Base-by-base conservation (phyloP, 139 green algal genomes). In the Edaphochlamys debaryana region DNA sequence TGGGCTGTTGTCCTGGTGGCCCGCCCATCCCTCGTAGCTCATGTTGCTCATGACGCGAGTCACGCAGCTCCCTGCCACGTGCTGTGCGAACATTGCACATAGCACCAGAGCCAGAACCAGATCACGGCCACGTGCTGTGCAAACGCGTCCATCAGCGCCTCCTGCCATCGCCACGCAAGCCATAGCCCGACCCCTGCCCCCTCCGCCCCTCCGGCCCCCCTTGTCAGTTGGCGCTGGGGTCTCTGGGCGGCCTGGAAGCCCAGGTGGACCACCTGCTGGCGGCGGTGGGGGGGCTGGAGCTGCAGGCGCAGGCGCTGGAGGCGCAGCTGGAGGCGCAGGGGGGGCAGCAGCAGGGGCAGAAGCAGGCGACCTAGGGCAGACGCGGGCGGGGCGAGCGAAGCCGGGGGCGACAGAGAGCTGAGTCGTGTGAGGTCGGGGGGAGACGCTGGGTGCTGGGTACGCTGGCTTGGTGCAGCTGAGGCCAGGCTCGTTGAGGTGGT, bases 191-290 rank as follows among this genome's bases (percentile, higher is more conserved):
- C 4, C 7, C 29, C 30, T 37, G 30, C 60, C 30, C 30, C 13
- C 60, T 11, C n/a, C 11, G 1, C 60, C 30, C 40, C 25, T 4
- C 8, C 19, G 34, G 40, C 13, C 69, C 17, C 27, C 3, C 30
- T 19, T 15, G 15, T n/a, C 77, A 83, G 77, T 42, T 45, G 1
- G 77, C 77, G 22, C 63, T 83, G 34, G 45, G 34, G 42, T 58
- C 34, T 1, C 77, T 83, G 32, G 36, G 45, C 30, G 23, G 30
- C 0, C 64, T 83, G 77, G 77, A 83, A 64, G 25, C 45, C 0
- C 77, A 83, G 42, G 45, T 83, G n/a, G 77, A 83, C 64, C n/a
- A 45, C 23, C 77, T 83, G 77, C 64, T 34, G 9, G 64, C 27
- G 23, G 77, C 75, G 64, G 77, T 83, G 45, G 64, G 77, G 2